These are phyloP conservation scores for Lactarius sanguifluus DNA, from an alignment of 768 basidiomycete species.

Conservation along the genomic window DNA sequence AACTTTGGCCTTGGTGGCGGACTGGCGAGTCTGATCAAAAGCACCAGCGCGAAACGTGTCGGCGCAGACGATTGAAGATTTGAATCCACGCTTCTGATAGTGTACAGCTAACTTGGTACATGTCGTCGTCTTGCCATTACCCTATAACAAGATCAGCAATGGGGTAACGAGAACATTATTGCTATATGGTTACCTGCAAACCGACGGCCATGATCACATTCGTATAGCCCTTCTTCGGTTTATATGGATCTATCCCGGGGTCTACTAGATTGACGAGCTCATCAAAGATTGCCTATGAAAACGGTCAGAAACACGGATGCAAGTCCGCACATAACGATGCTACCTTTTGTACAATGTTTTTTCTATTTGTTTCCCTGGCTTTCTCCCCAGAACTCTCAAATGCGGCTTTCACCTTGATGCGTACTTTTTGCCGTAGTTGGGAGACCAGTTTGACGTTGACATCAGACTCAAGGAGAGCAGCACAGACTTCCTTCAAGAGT, in stretches of 20 bases:
- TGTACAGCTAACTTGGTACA: constrained; percentile 98
- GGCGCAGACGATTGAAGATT: constrained; percentile 95
- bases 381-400: constrained; percentile 70
- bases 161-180: not conserved
- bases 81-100: constrained; percentile 96
- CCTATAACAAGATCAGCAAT: constrained; percentile 47
- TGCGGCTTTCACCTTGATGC: constrained; percentile 81
- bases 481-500: constrained; percentile 91
- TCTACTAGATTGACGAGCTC: constrained; percentile 95
- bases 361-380: constrained; percentile 76
- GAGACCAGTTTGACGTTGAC: constrained; percentile 98
- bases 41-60: constrained; percentile 99
- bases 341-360: constrained; percentile 91
- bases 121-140: constrained; percentile 98
- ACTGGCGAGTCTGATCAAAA: constrained; percentile 98
- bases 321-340: constrained; percentile 16
- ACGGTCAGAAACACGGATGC: constrained; percentile 8
- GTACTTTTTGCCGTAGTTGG: constrained; percentile 83
- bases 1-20: constrained; percentile 97
- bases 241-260: constrained; percentile 92
- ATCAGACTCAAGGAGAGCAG: constrained; percentile 92
- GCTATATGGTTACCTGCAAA: constrained; percentile 63
- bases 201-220: constrained; percentile 99
- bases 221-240: constrained; percentile 90
- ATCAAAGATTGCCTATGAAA: constrained; percentile 84